These are phyloP conservation scores for Purpureocillium takamizusanense DNA, from an alignment of 2,329 filamentous ascomycete genomes.

Conservation along the genomic window DNA sequence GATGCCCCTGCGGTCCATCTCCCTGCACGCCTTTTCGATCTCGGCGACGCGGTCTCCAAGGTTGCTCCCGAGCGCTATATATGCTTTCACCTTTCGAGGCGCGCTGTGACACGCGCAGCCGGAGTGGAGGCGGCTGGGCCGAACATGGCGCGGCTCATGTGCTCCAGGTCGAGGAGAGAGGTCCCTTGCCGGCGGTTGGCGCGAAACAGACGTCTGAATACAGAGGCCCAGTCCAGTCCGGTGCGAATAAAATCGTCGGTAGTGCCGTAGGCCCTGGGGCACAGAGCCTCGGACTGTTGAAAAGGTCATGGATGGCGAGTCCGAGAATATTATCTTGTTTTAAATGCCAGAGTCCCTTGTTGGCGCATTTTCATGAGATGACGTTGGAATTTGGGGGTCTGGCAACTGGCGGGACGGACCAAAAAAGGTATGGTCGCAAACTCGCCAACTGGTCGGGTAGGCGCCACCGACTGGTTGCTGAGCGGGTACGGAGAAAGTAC, in stretches of 20 bases:
- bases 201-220: too few species aligned
- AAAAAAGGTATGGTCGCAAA: too few species aligned
- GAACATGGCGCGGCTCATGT: background rate
- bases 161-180: background rate
- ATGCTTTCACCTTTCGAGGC: slow-evolving; percentile 43
- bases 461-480: too few species aligned
- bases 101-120: slow-evolving; percentile 27
- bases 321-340: too few species aligned
- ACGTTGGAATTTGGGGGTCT: slow-evolving; percentile 1
- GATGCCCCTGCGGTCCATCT: slow-evolving; percentile 68
- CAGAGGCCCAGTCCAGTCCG: too few species aligned
- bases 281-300: background rate
- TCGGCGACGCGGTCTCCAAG: slow-evolving; percentile 74
- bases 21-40: slow-evolving; percentile 75
- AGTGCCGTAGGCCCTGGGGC: background rate
- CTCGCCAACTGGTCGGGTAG: too few species aligned
- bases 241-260: background rate
- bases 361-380: background rate
- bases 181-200: too few species aligned
- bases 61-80: slow-evolving; percentile 88
- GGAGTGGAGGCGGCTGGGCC: slow-evolving; percentile 8
- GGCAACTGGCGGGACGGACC: background rate
- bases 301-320: background rate
- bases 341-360: too few species aligned
- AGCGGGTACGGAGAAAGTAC: too few species aligned